Conservation (phyloP, 192 early-diverging fungal species). For the Dispira simplex region DNA sequence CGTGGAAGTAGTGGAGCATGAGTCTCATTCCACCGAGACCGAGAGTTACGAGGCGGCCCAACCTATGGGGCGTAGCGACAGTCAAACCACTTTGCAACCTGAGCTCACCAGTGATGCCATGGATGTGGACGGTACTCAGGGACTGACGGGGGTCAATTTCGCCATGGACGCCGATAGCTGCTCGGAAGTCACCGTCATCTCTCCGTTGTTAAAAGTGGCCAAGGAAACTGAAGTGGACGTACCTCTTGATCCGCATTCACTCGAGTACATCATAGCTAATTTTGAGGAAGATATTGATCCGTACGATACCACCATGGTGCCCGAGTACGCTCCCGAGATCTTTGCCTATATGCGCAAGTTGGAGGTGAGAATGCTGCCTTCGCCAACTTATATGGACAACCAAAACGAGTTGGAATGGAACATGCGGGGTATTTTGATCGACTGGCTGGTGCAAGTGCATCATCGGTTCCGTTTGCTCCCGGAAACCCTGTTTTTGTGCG, state of each 20-base stretch:
- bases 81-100: background rate
- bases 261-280: constrained; percentile 14
- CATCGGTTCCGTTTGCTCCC: constrained; percentile 78
- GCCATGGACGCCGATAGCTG: no score
- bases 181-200: no score
- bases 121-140: background rate
- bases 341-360: constrained; percentile 66
- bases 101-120: background rate
- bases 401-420: constrained; percentile 85
- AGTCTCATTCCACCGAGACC: background rate
- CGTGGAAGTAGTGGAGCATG: background rate
- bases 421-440: constrained; percentile 80
- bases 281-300: constrained; percentile 35
- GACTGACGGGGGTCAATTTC: no score
- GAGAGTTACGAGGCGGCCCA: background rate
- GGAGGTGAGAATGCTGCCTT: constrained; percentile 65
- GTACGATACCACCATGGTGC: constrained; percentile 76
- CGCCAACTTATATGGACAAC: constrained; percentile 61
- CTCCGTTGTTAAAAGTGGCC: no score
- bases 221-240: no score
- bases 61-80: background rate
- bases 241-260: background rate
- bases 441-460: constrained; percentile 93
- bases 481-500: constrained; percentile 84
- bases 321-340: constrained; percentile 88